Evolutionary conservation across 495 filamentous ascomycete genomes (phyloP).

Genomic region (Penicillium soppii): DNA sequence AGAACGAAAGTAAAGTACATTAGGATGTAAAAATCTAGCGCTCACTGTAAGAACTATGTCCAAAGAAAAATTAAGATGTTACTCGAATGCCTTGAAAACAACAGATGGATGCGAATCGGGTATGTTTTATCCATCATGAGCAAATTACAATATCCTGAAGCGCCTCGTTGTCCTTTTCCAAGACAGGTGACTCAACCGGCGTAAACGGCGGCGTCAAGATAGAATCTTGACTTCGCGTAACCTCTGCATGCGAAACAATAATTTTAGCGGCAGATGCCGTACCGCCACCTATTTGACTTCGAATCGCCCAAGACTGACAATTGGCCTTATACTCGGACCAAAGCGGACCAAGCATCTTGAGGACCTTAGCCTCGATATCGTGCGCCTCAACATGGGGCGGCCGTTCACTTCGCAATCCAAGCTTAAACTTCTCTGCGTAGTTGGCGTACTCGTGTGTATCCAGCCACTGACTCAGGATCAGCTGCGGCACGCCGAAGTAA

Average conservation of each 20-base stretch:
- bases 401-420: background rate
- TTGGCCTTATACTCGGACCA: background rate
- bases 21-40: background rate
- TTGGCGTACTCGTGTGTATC: background rate
- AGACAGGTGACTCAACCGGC: background rate
- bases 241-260: background rate
- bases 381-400: background rate
- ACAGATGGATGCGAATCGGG: background rate
- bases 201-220: background rate
- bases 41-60: background rate
- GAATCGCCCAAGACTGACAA: background rate
- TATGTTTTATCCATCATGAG: background rate
- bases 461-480: background rate
- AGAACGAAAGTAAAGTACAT: background rate
- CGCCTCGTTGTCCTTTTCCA: background rate
- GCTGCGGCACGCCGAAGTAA: background rate
- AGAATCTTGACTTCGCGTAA: background rate
- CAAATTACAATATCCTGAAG: background rate
- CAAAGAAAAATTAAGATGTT: background rate
- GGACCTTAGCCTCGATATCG: background rate
- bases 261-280: background rate
- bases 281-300: background rate
- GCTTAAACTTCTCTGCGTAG: background rate
- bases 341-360: background rate
- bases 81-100: background rate